phyloP scores from a whole-genome alignment of 139 green algal genomes.

The Coccomyxa sp. region DNA sequence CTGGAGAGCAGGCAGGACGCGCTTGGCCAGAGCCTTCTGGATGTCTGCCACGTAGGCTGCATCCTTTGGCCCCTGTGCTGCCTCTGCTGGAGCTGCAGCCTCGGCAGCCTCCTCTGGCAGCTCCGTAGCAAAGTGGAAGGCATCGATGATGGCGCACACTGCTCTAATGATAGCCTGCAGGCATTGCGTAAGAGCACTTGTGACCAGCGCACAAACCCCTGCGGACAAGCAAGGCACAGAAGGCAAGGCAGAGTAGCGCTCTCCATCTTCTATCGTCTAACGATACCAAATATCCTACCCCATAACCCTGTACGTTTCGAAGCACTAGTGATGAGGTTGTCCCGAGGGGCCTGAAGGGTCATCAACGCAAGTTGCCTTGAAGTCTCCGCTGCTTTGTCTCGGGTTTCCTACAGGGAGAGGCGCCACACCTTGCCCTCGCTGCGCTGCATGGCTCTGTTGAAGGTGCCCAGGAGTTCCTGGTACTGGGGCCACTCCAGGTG shows the following conservation, averaged over 20 bases:
- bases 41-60: constrained; percentile 2
- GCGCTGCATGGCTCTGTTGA: constrained; percentile 48
- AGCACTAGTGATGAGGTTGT: too few relatives aligned
- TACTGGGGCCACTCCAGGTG: constrained; percentile 72
- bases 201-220: too few relatives aligned
- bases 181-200: too few relatives aligned
- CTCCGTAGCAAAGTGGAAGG: constrained; percentile 73
- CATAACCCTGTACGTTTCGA: too few relatives aligned
- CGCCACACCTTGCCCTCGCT: constrained; percentile 4
- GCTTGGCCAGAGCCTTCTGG: constrained; percentile 11
- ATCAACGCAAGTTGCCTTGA: neutral
- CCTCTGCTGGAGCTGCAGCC: constrained; percentile 2
- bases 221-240: too few relatives aligned
- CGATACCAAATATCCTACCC: too few relatives aligned
- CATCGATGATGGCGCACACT: constrained; percentile 73
- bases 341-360: too few relatives aligned
- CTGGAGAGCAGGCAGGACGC: constrained; percentile 56
- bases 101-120: constrained; percentile 1
- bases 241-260: too few relatives aligned
- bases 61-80: neutral
- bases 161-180: constrained; percentile 47
- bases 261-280: too few relatives aligned
- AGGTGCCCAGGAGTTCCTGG: constrained; percentile 57
- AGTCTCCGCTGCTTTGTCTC: too few relatives aligned
- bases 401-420: neutral